A percentile compares a stretch with the other conserved stretches of the same genome.
These are phyloP conservation scores for Penicillium cataractarum DNA, from an alignment of 495 filamentous ascomycete genomes.

Conservation along the genomic window DNA sequence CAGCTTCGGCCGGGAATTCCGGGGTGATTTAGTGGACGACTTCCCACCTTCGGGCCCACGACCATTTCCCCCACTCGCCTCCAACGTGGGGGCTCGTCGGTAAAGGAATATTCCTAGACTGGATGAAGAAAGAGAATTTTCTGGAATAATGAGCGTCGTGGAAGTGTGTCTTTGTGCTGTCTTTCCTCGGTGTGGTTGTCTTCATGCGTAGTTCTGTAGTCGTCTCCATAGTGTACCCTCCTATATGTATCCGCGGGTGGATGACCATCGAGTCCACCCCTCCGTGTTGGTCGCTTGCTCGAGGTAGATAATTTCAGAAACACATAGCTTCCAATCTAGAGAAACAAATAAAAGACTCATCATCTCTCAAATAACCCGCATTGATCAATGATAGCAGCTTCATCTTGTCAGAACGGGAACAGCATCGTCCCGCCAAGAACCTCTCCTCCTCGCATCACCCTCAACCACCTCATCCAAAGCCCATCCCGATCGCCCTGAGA, in stretches of 20 bases:
- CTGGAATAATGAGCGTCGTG: too few species aligned
- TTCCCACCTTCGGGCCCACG: neutral
- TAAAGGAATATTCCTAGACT: neutral
- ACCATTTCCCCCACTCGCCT: conserved; percentile 3
- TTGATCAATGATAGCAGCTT: neutral
- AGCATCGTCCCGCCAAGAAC: conserved; percentile 20
- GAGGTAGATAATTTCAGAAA: neutral
- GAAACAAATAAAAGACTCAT: neutral
- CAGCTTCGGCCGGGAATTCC: neutral
- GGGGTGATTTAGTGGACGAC: neutral
- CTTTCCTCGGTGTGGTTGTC: neutral
- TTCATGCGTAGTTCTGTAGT: neutral
- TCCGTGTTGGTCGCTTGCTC: neutral
- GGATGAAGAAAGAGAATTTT: too few species aligned
- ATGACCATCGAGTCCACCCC: neutral
- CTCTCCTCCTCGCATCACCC: conserved; percentile 10
- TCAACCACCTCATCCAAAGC: conserved; percentile 9
- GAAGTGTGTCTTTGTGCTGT: too few species aligned
- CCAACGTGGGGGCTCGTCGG: conserved; percentile 7
- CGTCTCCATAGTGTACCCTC: too few species aligned
- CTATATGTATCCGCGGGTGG: too few species aligned
- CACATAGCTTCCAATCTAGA: neutral
- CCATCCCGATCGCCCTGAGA: conserved; percentile 7
- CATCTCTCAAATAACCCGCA: neutral
- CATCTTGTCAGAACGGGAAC: neutral